These are phyloP conservation scores for Scutellaria minor DNA, from an alignment of 257 asterid species.

Conservation along the genomic window DNA sequence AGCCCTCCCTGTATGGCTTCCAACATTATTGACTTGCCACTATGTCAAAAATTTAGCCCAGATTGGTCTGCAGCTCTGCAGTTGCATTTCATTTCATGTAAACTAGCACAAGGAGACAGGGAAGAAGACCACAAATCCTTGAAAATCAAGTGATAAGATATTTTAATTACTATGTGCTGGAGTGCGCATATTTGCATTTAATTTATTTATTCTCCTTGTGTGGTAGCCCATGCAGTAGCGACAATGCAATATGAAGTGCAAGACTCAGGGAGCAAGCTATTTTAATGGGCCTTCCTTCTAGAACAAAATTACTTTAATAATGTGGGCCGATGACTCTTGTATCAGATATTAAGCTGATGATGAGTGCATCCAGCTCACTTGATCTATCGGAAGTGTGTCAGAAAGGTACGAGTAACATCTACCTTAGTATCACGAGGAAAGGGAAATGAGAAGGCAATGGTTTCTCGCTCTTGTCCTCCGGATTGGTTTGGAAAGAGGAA, in stretches of 20 bases:
- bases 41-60: neutral
- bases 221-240: no score
- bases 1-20: neutral
- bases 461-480: no score
- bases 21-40: slow-evolving; percentile 10
- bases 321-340: slow-evolving; percentile 6
- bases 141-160: no score
- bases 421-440: neutral
- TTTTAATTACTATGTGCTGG: no score
- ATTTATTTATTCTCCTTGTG: no score
- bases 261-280: no score
- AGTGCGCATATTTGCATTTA: no score
- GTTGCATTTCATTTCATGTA: neutral
- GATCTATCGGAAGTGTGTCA: neutral
- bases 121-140: no score
- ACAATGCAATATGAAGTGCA: no score
- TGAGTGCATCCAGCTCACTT: neutral
- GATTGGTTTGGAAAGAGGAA: no score
- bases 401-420: neutral
- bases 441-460: neutral
- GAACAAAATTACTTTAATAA: slow-evolving; percentile 2
- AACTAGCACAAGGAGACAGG: slow-evolving; percentile 4
- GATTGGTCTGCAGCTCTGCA: neutral
- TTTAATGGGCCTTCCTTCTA: neutral
- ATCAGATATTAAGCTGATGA: neutral